phyloP scores from a whole-genome alignment of 129 eudicot species.

The Flaveria ramosissima region DNA sequence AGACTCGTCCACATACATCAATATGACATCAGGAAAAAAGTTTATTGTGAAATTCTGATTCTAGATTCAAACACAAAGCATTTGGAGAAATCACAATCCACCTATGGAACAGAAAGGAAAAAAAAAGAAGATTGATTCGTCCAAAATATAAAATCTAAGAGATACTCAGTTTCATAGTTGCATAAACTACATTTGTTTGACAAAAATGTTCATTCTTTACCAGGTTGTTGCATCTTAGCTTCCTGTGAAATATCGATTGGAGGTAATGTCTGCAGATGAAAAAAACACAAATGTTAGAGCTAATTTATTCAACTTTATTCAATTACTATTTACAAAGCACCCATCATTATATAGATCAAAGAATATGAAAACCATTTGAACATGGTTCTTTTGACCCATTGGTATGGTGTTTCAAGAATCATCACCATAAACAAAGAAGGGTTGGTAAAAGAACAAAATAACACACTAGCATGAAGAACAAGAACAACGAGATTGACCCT shows the following conservation, averaged over 20 bases:
- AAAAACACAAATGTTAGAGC: background rate
- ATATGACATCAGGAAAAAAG: background rate
- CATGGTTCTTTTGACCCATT: conserved; percentile 20
- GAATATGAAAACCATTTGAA: background rate
- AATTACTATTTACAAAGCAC: background rate
- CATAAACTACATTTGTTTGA: conserved; percentile 6
- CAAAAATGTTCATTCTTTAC: conserved; percentile 29
- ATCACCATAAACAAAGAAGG: background rate
- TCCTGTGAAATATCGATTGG: conserved; percentile 28
- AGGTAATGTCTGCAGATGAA: conserved; percentile 41
- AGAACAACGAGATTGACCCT: background rate
- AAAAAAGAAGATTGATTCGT: background rate
- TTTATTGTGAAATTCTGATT: background rate
- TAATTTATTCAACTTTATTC: background rate
- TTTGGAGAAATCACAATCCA: conserved; percentile 5
- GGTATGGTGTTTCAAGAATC: background rate
- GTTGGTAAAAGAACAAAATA: background rate
- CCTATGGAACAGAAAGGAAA: background rate
- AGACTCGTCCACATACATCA: background rate
- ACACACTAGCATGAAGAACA: background rate
- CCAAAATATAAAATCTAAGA: conserved; percentile 10
- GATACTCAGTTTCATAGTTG: background rate
- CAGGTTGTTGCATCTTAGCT: conserved; percentile 37
- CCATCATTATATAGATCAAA: conserved; percentile 2
- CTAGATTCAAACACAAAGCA: conserved; percentile 15